phyloP scores from a whole-genome alignment of 106 monocot species.

The Dioscorea zingiberensis region DNA sequence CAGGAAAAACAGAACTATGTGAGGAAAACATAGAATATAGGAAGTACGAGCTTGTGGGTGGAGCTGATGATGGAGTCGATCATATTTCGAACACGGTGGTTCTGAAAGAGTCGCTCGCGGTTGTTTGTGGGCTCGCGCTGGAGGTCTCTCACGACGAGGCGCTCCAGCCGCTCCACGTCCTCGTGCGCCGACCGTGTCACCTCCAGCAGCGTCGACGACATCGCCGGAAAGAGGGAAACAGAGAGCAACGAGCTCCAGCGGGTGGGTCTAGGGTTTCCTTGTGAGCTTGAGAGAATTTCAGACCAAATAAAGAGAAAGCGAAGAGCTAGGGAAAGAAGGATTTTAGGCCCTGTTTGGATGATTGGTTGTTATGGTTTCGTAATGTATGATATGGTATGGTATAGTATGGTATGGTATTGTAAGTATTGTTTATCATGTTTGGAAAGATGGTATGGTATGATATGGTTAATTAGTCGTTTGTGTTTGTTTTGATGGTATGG shows the following conservation, averaged over 20 bases:
- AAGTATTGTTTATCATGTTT: too few relatives aligned
- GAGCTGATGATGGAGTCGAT: conserved; percentile 59
- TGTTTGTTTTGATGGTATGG: too few relatives aligned
- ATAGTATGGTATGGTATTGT: too few relatives aligned
- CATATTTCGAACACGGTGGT: conserved; percentile 87
- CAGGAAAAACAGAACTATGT: background rate
- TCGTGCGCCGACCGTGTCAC: conserved; percentile 89
- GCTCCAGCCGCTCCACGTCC: conserved; percentile 90
- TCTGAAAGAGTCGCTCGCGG: conserved; percentile 85
- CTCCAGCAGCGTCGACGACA: conserved; percentile 93
- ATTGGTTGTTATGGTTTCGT: too few relatives aligned
- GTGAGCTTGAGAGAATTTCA: too few relatives aligned
- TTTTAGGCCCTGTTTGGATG: too few relatives aligned
- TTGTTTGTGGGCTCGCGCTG: conserved; percentile 80
- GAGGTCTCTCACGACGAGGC: conserved; percentile 77
- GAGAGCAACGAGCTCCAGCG: background rate
- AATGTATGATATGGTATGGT: too few relatives aligned
- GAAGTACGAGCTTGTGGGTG: conserved; percentile 64
- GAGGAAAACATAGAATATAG: background rate
- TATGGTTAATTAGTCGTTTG: too few relatives aligned
- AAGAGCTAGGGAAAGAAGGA: too few relatives aligned
- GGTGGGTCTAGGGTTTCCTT: background rate
- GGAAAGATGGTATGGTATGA: too few relatives aligned
- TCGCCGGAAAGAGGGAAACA: conserved; percentile 8
- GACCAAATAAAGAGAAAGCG: too few relatives aligned